These are phyloP conservation scores for Mycoemilia scoparia DNA, from an alignment of 192 early-diverging fungal species.

Conservation along the genomic window DNA sequence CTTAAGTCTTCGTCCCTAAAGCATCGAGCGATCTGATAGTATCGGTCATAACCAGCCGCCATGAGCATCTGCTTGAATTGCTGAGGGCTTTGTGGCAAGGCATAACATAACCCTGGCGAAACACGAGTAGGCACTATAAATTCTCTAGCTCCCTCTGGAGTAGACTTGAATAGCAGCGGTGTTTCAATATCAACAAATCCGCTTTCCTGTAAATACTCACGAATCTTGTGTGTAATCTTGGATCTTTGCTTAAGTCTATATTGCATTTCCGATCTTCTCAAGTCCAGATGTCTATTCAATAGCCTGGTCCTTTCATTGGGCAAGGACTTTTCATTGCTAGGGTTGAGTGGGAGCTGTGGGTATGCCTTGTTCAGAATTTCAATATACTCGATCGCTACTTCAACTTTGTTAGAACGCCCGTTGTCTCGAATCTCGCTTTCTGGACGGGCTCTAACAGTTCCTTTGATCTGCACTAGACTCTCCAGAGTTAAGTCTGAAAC, in stretches of 20 bases:
- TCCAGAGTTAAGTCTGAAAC: constrained; percentile 38
- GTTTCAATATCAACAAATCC: constrained; percentile 86
- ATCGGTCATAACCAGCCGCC: constrained; percentile 73
- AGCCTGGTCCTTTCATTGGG: constrained; percentile 63
- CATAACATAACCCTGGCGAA: constrained; percentile 50
- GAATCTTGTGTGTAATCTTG: constrained; percentile 38
- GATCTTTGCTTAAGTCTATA: constrained; percentile 55
- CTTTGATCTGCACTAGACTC: constrained; percentile 49
- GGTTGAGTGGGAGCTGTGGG: constrained; percentile 10
- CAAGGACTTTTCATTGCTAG: constrained; percentile 8
- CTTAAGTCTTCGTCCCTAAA: constrained; percentile 80
- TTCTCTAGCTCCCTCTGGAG: constrained; percentile 84
- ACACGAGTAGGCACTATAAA: constrained; percentile 82
- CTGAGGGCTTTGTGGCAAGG: constrained; percentile 81
- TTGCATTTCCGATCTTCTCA: constrained; percentile 60
- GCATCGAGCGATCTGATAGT: constrained; percentile 84
- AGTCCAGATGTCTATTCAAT: constrained; percentile 58
- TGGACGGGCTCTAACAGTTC: constrained; percentile 40
- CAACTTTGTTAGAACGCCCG: constrained; percentile 41
- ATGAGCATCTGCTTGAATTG: constrained; percentile 90
- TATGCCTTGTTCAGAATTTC: constrained; percentile 48
- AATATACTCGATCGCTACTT: constrained; percentile 41
- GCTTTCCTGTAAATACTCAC: constrained; percentile 46
- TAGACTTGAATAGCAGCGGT: constrained; percentile 75
- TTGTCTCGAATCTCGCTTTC: constrained; percentile 14